Base-by-base conservation (phyloP, 2,329 filamentous ascomycete species). In the Alternaria infectoria region DNA sequence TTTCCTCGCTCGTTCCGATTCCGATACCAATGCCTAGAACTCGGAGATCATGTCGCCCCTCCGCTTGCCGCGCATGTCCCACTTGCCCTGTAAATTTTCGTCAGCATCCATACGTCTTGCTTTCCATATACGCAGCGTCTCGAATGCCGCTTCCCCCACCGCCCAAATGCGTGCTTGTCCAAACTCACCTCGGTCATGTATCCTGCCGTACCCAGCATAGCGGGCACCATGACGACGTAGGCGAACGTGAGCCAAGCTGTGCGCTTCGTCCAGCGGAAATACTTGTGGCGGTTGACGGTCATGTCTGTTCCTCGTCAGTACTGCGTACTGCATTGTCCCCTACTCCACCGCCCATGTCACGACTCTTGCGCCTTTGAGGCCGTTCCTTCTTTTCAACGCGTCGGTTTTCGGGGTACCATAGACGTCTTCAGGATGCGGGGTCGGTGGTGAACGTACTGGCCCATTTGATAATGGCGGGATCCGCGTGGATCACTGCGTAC, bases 221-320 rank as follows among this genome's bases (percentile, higher is more conserved):
- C 81, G 8, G 96, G 96, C 46, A 97, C 87, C 57, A 90, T 83
- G 32, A 89, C 83, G 62, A 91, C 87, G 81, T 95, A 97, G 68
- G 90, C 85, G 78, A 97, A 88, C 5, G 90, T 90, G 75, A 97
- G 81, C 83, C 88, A 89, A 28, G 93, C 93, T 49, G 93, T 97
- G 76, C 91, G 87, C 56, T 89, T 87, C 36, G 91, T 98, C 93
- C 93, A 98, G 81, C 93, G 88, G 88, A 98, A 99, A 88, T 93
- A 97, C 83, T 93, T 93, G 88, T 94, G 91, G 70, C 96, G 91
- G 85, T 92, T 93, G 76, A 87, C 85, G 76, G 87, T 88, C 89
- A 97, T 92, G 80, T 91, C 94, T 97, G 75, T 23, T 12, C 15
- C 11, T 19, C 19, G 62, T 69, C 59, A 75, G 68, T 63, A 40